Conservation (phyloP, 1,139 yeast species). For the Saccharomyces hybrid region DNA sequence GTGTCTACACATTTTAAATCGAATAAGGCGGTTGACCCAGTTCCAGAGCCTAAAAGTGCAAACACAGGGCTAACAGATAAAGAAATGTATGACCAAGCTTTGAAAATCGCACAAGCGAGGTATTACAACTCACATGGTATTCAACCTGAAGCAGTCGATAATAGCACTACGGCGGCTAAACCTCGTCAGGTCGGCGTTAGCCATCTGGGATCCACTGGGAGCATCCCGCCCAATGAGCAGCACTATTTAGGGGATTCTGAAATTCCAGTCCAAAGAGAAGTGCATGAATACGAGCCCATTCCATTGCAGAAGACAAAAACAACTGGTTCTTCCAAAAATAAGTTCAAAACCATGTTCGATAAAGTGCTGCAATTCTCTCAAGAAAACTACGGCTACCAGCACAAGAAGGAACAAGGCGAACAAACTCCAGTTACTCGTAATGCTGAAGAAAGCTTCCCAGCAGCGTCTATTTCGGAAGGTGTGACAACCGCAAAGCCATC, state of each 20-base stretch:
- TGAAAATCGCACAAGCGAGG: slow-evolving; percentile 30
- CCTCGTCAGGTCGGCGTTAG: neutral
- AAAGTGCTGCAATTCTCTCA: slow-evolving; percentile 30
- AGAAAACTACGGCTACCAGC: slow-evolving; percentile 30
- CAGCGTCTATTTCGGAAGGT: neutral
- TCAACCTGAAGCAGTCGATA: neutral
- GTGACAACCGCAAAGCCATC: slow-evolving; percentile 7
- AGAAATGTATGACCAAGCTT: slow-evolving; percentile 33
- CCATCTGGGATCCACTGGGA: neutral
- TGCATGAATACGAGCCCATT: neutral
- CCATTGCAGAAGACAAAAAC: neutral
- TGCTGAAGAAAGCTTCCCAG: neutral
- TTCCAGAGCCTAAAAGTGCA: slow-evolving; percentile 2
- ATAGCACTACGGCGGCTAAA: neutral
- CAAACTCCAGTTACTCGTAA: neutral
- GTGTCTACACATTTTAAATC: neutral
- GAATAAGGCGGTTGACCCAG: neutral
- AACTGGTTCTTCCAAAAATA: slow-evolving; percentile 10
- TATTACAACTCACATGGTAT: slow-evolving; percentile 10
- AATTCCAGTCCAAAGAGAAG: neutral
- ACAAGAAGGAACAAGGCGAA: slow-evolving; percentile 13
- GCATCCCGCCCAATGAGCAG: neutral
- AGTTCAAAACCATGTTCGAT: slow-evolving; percentile 21
- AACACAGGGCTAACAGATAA: slow-evolving; percentile 20
- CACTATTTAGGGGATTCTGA: neutral